These are phyloP conservation scores for Termitomyces sp. DNA, from an alignment of 768 basidiomycete species.

Conservation along the genomic window DNA sequence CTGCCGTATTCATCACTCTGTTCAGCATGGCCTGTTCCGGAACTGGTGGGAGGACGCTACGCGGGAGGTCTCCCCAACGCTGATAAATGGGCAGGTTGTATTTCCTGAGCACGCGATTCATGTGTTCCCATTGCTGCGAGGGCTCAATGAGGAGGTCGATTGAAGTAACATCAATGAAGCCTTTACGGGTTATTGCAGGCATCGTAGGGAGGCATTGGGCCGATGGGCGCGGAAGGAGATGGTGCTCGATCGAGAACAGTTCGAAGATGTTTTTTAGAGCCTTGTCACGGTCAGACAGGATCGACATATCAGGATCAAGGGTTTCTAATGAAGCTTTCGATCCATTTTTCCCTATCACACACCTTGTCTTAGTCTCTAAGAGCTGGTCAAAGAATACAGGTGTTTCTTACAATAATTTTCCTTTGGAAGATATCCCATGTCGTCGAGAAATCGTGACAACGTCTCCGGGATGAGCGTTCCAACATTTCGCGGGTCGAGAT, in stretches of 20 bases:
- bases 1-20: constrained; percentile 6
- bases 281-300: constrained; percentile 7
- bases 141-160: constrained; percentile 18
- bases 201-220: constrained; percentile 8
- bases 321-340: constrained; percentile 7
- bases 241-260: constrained; percentile 16
- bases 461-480: constrained; percentile 15
- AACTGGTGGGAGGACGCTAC: constrained; percentile 12
- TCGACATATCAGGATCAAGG: neutral
- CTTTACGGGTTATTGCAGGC: constrained; percentile 18
- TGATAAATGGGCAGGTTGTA: constrained; percentile 16
- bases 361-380: neutral
- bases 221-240: constrained; percentile 14
- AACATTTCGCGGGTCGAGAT: constrained; percentile 13
- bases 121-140: constrained; percentile 11
- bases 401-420: constrained; percentile 13
- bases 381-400: neutral
- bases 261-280: constrained; percentile 15
- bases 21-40: constrained; percentile 13
- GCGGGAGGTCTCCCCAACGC: constrained; percentile 17
- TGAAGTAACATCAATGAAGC: constrained; percentile 14
- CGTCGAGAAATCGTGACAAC: constrained; percentile 17
- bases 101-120: constrained; percentile 10
- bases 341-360: constrained; percentile 12
- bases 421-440: constrained; percentile 12